Percentiles rank a stretch among this genome's conserved stretches.
Conservation (phyloP, 2,329 filamentous ascomycete genomes). For the Septoria linicola region DNA sequence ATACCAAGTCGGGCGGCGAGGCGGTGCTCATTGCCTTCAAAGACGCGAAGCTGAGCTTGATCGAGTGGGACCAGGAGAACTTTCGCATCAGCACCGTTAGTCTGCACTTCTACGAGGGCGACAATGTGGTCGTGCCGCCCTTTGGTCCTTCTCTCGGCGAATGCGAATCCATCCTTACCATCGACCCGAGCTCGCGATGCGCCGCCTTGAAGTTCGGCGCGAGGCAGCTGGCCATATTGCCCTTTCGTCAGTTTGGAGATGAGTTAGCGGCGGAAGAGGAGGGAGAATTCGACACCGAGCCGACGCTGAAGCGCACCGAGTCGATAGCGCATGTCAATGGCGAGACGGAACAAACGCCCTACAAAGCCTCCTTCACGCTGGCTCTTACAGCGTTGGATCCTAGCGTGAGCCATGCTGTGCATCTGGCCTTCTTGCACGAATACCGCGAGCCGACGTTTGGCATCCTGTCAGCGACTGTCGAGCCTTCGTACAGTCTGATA, state of each 20-base stretch:
- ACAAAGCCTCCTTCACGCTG: conserved; percentile 88
- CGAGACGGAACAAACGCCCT: conserved; percentile 60
- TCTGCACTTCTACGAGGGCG: conserved; percentile 97
- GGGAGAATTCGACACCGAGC: conserved; percentile 68
- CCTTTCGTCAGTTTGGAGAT: conserved; percentile 81
- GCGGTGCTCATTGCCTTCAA: conserved; percentile 79
- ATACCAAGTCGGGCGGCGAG: conserved; percentile 77
- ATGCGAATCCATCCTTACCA: conserved; percentile 76
- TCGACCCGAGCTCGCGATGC: conserved; percentile 89
- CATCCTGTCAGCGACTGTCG: conserved; percentile 75
- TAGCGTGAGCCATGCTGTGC: conserved; percentile 80
- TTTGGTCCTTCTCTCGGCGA: conserved; percentile 75
- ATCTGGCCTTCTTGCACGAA: conserved; percentile 90
- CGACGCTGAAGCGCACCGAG: conserved; percentile 30
- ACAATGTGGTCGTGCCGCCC: conserved; percentile 62
- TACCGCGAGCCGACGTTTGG: conserved; percentile 98
- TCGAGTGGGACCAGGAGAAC: conserved; percentile 87
- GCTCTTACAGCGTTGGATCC: conserved; percentile 86
- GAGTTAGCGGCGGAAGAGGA: conserved; percentile 75
- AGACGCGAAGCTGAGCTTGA: conserved; percentile 87
- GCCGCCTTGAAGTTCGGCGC: conserved; percentile 90
- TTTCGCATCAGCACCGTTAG: conserved; percentile 82
- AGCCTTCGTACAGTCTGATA: conserved; percentile 70
- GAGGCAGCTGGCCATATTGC: conserved; percentile 86
- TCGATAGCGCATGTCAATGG: conserved; percentile 38